Conservation (phyloP, 164 flowering plant genomes). For the Hamamelis virginiana region DNA sequence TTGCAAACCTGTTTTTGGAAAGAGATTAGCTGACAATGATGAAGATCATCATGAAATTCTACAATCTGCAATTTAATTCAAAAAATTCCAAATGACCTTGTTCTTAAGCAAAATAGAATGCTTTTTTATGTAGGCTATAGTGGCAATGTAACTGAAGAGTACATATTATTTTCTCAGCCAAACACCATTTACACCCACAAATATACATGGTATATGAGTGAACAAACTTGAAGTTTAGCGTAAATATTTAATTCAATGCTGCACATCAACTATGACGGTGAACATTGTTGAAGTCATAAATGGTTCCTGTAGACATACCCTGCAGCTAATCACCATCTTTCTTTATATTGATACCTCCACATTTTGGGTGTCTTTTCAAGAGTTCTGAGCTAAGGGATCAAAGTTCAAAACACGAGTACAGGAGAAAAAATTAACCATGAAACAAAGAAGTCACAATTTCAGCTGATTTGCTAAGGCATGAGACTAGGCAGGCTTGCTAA, state of each 20-base stretch:
- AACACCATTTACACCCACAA: background rate
- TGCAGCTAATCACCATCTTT: background rate
- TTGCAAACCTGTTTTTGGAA: slow-evolving; percentile 49
- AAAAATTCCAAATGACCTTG: too few species aligned
- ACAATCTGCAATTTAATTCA: background rate
- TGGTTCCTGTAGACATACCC: background rate
- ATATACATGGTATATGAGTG: too few species aligned
- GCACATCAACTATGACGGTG: background rate
- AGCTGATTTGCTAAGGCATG: too few species aligned
- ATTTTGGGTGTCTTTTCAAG: background rate
- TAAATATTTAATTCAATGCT: background rate
- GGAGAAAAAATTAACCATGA: too few species aligned
- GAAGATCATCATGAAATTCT: background rate
- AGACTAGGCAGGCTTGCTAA: too few species aligned
- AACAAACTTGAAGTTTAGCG: too few species aligned
- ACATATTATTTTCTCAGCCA: too few species aligned
- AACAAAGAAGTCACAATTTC: too few species aligned
- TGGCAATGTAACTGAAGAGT: too few species aligned
- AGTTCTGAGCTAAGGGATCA: background rate
- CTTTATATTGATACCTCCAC: background rate
- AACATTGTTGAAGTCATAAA: background rate
- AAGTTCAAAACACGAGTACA: background rate
- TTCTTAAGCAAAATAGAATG: too few species aligned
- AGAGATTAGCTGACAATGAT: background rate
- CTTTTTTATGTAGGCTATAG: too few species aligned